These are phyloP conservation scores for Puccinellia tenuiflora DNA, from an alignment of 176 grass and related monocot species.

Conservation along the genomic window DNA sequence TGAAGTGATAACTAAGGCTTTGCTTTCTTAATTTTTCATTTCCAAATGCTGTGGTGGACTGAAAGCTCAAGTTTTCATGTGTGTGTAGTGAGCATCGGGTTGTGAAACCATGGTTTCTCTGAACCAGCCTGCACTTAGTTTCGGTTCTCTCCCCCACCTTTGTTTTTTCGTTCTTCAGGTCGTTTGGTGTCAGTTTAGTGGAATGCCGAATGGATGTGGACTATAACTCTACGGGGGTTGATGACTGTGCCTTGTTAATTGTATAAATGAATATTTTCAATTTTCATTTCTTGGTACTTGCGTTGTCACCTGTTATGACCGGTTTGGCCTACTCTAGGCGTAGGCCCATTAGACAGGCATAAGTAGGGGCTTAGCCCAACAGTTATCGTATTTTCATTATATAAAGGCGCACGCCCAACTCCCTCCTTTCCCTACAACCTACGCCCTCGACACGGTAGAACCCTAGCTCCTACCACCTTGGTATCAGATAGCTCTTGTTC, in stretches of 20 bases:
- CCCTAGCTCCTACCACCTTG: too few species aligned
- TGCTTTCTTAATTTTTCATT: background rate
- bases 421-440: too few species aligned
- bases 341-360: too few species aligned
- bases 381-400: too few species aligned
- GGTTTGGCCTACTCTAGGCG: too few species aligned
- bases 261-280: too few species aligned
- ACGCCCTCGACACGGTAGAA: too few species aligned
- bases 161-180: background rate
- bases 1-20: slow-evolving; percentile 38
- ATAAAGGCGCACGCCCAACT: too few species aligned
- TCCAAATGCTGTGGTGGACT: background rate
- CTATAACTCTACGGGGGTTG: background rate
- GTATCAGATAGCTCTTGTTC: too few species aligned
- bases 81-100: background rate
- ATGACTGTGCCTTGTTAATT: background rate
- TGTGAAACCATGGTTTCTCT: slow-evolving; percentile 60
- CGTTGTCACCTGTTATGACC: too few species aligned
- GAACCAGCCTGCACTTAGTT: background rate
- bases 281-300: too few species aligned
- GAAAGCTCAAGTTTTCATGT: slow-evolving; percentile 10
- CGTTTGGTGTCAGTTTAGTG: background rate
- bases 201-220: background rate
- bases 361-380: too few species aligned
- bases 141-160: background rate